Percentiles rank a stretch among this genome's conserved stretches.
Evolutionary conservation across 148 eudicot species (phyloP).

Genomic region (Rhododendron mucronatum): DNA sequence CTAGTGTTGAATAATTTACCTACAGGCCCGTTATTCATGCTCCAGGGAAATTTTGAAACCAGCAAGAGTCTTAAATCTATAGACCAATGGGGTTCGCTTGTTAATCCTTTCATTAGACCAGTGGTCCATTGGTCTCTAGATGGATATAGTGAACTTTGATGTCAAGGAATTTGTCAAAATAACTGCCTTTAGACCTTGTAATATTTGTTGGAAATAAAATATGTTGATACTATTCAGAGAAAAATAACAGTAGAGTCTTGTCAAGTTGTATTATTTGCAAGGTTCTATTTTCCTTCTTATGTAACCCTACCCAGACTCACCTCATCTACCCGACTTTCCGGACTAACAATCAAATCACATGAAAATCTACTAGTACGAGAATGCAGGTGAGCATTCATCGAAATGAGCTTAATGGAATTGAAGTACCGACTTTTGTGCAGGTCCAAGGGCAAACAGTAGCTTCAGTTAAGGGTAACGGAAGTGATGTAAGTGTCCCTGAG

Average conservation of each 20-base stretch:
- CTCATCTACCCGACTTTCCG: background rate
- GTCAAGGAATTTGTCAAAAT: background rate
- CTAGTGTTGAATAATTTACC: background rate
- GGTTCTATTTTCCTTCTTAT: background rate
- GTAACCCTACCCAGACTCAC: background rate
- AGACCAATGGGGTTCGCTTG: background rate
- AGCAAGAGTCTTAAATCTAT: background rate
- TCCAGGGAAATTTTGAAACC: background rate
- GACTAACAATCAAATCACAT: background rate
- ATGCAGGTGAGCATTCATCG: background rate
- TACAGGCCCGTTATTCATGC: background rate
- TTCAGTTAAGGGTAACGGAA: constrained; percentile 32
- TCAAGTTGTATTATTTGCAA: background rate
- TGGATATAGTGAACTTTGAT: background rate
- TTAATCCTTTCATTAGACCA: background rate
- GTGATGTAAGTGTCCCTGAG: constrained; percentile 80
- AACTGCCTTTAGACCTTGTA: background rate
- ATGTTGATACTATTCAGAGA: background rate
- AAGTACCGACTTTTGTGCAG: constrained; percentile 16
- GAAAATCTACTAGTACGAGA: background rate
- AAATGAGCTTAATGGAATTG: background rate
- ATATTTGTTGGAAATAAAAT: background rate
- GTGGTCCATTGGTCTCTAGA: background rate
- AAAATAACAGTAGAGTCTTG: background rate
- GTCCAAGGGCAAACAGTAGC: constrained; percentile 23